Base-by-base conservation (phyloP, 2,329 filamentous ascomycete species). In the Ceratocystis variospora region DNA sequence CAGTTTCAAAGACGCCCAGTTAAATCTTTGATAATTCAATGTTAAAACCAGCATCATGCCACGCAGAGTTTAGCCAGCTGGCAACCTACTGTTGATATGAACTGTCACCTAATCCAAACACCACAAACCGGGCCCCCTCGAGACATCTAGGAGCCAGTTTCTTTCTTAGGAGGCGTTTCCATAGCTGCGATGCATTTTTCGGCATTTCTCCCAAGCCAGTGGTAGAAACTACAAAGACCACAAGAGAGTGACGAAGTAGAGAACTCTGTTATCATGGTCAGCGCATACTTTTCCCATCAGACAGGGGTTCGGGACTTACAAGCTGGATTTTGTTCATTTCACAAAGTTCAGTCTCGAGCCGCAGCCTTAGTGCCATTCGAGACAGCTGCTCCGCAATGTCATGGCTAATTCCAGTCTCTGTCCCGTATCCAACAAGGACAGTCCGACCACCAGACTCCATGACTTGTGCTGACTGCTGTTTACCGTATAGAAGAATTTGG, bases 191-290 rank as follows among this genome's bases (percentile, higher is more conserved):
- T 2, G 88, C 85, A 78, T 97, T 97, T 66, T 84, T 83, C 1
- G 94, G 94, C 73, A 97, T 82, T 70, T 97, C 92, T 5, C 94
- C 94, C 76, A 99, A 93, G 4, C 94, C 94, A 0, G 94, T 96
- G 0, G 94, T 99, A 4, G 94, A 95, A 22, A 95, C 79, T 68
- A 90, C 85, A 71, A 99, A 89, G 63, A 97, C 79, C 31, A 90
- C 83, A 22, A 93, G 75, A 0, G 76, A 76, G 66, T 80, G 77
- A 65, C 77, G 77, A 8, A 81, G 71, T 28, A 87, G 75, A 28
- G 77, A 74, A 68, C 77, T 80, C 84, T 84, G 48, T 37, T 41
- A 25, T 55, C 12, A 41, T 19, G 31, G 17, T 44, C 53, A 61
- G 31, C 19, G 19, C 5, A 62, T 66, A 28, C 19, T 45, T 4